Base-by-base conservation (phyloP, 2,329 filamentous ascomycete genomes). In the Ophiosphaerella korrae region DNA sequence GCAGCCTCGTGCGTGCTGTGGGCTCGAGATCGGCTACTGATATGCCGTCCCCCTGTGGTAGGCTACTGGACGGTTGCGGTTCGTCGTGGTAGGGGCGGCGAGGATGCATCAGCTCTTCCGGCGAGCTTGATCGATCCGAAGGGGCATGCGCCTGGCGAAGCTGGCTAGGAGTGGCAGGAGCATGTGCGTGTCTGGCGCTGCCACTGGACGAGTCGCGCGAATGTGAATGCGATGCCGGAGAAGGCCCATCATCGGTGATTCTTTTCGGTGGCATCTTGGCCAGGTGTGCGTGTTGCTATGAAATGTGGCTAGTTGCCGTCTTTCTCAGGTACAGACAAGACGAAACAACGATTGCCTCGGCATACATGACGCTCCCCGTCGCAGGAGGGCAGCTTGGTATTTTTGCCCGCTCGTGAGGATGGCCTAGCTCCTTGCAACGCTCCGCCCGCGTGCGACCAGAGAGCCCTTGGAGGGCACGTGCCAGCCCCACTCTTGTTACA, bases 121-220 rank as follows among this genome's bases (percentile, higher is more conserved):
- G 77, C 33, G 75, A 77, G 18, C 65, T 64, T n/a, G 76, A 74
- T 39, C 61, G 59, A 42, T 72, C 68, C 24, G 70, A 74, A 45
- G 77, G 76, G 43, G 73, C 73, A 55, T 77, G 68, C 11, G 74
- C 68, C 42, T 77, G 67, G n/a, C 77, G 64, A 42, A 80, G 67
- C 53, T 71, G 67, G 65, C 71, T 75, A 32, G 74, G 73, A 2
- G 63, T 72, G 7, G 57, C 42, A 8, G 74, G 73, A 2, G 67
- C 65, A 57, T 75, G 71, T n/a, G 66, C 60, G 43, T 66, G 64
- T 37, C 61, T 53, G 38, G 61, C 57, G 58, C 66, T 71, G 41
- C 60, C 58, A 11, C 37, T 63, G n/a, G 71, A 72, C 26, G 70
- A 64, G 45, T 62, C 68, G 53, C 70, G 63, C 46, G 63, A 64